Percentiles rank a stretch among this genome's conserved stretches.
Conservation (phyloP, 2,329 filamentous ascomycete genomes). For the Pseudodiploospora longispora region DNA sequence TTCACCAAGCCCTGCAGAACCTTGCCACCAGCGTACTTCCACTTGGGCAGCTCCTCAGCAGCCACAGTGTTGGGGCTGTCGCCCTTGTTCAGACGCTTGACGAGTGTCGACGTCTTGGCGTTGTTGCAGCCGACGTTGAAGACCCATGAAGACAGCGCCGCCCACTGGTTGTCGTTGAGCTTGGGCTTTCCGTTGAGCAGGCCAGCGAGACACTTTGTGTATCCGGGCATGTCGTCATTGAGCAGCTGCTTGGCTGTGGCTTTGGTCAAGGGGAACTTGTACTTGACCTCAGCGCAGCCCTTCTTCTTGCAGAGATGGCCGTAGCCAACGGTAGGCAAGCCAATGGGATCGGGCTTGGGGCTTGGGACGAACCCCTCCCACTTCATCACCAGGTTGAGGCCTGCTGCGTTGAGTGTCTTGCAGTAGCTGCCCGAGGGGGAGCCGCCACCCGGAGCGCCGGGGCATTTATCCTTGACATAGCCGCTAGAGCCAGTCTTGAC, state of each 20-base stretch:
- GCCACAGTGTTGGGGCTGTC: conserved; percentile 33
- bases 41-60: conserved; percentile 37
- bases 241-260: conserved; percentile 32
- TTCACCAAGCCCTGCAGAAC: conserved; percentile 32
- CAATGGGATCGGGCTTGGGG: conserved; percentile 30
- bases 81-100: conserved; percentile 36
- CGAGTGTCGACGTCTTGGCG: conserved; percentile 29
- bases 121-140: conserved; percentile 42
- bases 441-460: neutral
- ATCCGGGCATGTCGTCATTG: conserved; percentile 24
- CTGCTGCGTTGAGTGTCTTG: neutral
- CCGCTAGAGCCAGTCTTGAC: conserved; percentile 10
- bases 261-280: conserved; percentile 35
- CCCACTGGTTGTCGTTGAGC: conserved; percentile 41
- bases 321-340: conserved; percentile 42
- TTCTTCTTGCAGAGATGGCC: conserved; percentile 38
- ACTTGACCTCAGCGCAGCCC: conserved; percentile 36
- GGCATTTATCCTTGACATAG: conserved; percentile 5
- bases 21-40: conserved; percentile 33
- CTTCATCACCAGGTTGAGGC: neutral
- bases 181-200: conserved; percentile 18
- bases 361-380: conserved; percentile 2
- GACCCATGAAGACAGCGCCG: conserved; percentile 42
- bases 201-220: conserved; percentile 24
- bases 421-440: neutral